Evolutionary conservation across 2,329 filamentous ascomycete species (phyloP), one percentile per base, ranked within the genome.

Genomic region (Cercospora sesami): DNA sequence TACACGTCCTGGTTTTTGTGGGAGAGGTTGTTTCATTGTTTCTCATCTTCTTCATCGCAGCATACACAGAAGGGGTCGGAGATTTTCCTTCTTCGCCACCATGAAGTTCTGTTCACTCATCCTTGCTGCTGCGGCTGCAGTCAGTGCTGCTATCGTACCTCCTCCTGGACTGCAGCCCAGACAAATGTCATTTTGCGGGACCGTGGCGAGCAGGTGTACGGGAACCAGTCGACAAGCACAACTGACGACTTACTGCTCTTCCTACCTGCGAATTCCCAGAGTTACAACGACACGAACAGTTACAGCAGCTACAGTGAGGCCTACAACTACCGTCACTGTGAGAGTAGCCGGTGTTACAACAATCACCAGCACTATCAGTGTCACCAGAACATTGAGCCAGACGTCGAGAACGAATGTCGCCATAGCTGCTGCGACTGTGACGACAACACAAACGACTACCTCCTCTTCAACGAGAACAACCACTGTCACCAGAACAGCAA

Each of bases 41-140:
- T 48, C 45, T 48, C n/a, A 18, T 48, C 45, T 48, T 55, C 21
- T 14, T 55, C 48, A 28, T 9, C 23, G 10, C 48, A 6, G 23
- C 18, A 53, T 55, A 55, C 48, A 55, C 23, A 55, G 48, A 28
- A 55, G 48, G 16, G 48, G 23, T 8, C 23, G 48, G 48, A 7
- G 12, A 8, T 28, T n/a, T 48, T 8, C 16, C 9, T 48, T 10
- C n/a, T 2, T 51, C 18, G 48, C 48, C 45, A 55, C n/a, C 16
- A 63, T 63, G 61, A 63, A 39, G 48, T 63, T 63, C 45, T 53
- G 7, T n/a, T 31, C 61, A 26, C 42, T 48, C 30, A 30, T 63
- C 30, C 61, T 63, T 8, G 61, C 61, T 63, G 48, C 61, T 55
- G 61, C 61, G 21, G 28, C 45, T 16, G 42, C 61, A 55, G 42